Evolutionary conservation across 805 yeast genomes (phyloP).

Genomic region (Schizosaccharomyces japonicus): DNA sequence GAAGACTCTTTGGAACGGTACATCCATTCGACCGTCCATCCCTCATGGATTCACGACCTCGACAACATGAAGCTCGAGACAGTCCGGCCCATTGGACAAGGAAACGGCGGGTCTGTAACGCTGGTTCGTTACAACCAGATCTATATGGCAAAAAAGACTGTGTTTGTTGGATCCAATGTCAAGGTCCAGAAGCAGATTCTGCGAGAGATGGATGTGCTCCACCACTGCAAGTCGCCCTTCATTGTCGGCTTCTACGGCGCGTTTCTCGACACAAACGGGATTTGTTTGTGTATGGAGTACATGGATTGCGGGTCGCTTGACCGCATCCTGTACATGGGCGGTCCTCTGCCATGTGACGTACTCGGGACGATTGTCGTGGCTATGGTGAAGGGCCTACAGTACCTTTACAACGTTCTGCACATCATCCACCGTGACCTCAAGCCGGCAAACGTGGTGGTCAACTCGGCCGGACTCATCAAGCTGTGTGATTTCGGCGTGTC

Average conservation of each 20-base stretch:
- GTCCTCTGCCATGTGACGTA: constrained; percentile 43
- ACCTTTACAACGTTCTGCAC: constrained; percentile 58
- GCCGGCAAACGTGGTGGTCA: constrained; percentile 78
- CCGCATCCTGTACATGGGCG: constrained; percentile 36
- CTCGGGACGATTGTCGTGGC: constrained; percentile 51
- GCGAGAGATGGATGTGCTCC: constrained; percentile 72
- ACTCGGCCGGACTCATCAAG: constrained; percentile 66
- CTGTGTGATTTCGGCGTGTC: constrained; percentile 94
- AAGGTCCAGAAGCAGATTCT: constrained; percentile 61
- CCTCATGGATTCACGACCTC: constrained; percentile 16
- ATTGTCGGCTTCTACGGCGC: constrained; percentile 87
- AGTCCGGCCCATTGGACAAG: constrained; percentile 62
- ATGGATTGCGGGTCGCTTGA: constrained; percentile 89
- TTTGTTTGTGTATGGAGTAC: constrained; percentile 83
- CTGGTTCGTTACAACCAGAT: constrained; percentile 77
- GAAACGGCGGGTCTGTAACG: constrained; percentile 80
- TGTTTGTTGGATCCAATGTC: constrained; percentile 45
- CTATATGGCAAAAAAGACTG: constrained; percentile 70
- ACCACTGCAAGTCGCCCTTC: constrained; percentile 58
- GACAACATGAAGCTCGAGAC: constrained; percentile 46
- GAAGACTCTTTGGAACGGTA: neutral
- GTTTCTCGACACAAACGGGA: constrained; percentile 46
- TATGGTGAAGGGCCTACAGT: constrained; percentile 58
- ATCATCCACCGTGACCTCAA: constrained; percentile 91
- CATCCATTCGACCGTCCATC: neutral